Base-by-base conservation (phyloP, 192 early-diverging fungal species). In the Entomortierella beljakovae region DNA sequence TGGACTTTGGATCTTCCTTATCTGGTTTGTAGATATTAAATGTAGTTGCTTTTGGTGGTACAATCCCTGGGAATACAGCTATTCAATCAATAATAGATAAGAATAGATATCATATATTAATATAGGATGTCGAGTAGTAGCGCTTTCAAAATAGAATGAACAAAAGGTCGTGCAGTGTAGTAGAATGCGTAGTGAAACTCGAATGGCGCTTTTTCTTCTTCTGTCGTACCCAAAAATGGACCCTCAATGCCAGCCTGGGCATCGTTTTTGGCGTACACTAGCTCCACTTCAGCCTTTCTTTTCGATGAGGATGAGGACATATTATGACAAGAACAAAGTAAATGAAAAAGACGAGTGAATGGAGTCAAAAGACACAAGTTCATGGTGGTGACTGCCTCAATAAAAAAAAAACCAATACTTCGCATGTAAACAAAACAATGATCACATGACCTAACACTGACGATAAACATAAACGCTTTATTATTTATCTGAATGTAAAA, bases 51-150 rank as follows among this genome's bases (percentile, higher is more conserved):
- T 68, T 68, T 54, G 76, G 55, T 42, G 86, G 83, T 6, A 79
- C 50, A n/a, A 80, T 81, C 18, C 86, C 86, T 33, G 86, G 86
- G 59, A 87, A 87, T 8, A 80, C 71, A 37, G 82, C 86, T 87
- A 67, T 23, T 23, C 32, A 1, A n/a, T n/a, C n/a, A n/a, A n/a
- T n/a, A n/a, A n/a, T n/a, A n/a, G n/a, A n/a, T n/a, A n/a, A n/a
- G n/a, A n/a, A n/a, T n/a, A n/a, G n/a, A n/a, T n/a, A n/a, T n/a
- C n/a, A n/a, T n/a, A n/a, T n/a, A n/a, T n/a, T n/a, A n/a, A n/a
- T n/a, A n/a, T n/a, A n/a, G n/a, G n/a, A n/a, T n/a, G n/a, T n/a
- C n/a, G n/a, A n/a, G n/a, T n/a, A n/a, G n/a, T n/a, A n/a, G n/a
- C n/a, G n/a, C n/a, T n/a, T n/a, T n/a, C n/a, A n/a, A n/a, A n/a